A percentile compares a stretch with the other conserved stretches of the same genome.
phyloP scores from a whole-genome alignment of 306 rosid species.

The Corylus avellana region DNA sequence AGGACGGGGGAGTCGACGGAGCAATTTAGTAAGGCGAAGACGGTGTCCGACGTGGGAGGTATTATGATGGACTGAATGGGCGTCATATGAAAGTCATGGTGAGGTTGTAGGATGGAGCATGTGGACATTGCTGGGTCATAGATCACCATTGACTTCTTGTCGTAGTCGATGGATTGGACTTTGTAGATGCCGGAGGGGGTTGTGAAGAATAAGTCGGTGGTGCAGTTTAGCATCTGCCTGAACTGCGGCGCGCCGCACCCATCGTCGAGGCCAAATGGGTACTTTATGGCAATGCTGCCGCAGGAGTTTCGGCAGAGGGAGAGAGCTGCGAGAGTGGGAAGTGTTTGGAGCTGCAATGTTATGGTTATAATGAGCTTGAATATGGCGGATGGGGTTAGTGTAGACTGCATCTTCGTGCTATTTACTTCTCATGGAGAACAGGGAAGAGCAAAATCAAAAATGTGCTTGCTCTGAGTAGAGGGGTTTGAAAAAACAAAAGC shows the following conservation, averaged over 20 bases:
- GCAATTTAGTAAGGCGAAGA: conserved; percentile 82
- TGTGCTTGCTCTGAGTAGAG: conserved; percentile 14
- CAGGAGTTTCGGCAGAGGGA: conserved; percentile 75
- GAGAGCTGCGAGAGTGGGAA: conserved; percentile 32
- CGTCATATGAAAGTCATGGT: conserved; percentile 75
- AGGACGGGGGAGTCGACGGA: conserved; percentile 90
- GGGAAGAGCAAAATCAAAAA: neutral
- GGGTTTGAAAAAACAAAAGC: neutral
- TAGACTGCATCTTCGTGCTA: conserved; percentile 28
- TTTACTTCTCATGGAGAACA: neutral
- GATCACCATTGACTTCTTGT: conserved; percentile 48
- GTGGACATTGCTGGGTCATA: conserved; percentile 93
- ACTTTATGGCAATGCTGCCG: conserved; percentile 61
- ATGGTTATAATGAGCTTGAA: conserved; percentile 23
- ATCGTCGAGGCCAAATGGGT: conserved; percentile 85
- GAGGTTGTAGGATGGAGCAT: conserved; percentile 92
- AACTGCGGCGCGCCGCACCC: conserved; percentile 95
- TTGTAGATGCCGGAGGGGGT: conserved; percentile 88
- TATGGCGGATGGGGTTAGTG: conserved; percentile 19
- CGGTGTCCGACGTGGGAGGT: conserved; percentile 87
- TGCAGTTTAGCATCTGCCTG: conserved; percentile 76
- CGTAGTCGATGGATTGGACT: conserved; percentile 82
- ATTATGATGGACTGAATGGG: conserved; percentile 78
- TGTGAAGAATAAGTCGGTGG: conserved; percentile 62
- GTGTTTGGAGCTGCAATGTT: conserved; percentile 28